Conservation (phyloP, 495 filamentous ascomycete species). For the Podospora bellae-mahoneyi region DNA sequence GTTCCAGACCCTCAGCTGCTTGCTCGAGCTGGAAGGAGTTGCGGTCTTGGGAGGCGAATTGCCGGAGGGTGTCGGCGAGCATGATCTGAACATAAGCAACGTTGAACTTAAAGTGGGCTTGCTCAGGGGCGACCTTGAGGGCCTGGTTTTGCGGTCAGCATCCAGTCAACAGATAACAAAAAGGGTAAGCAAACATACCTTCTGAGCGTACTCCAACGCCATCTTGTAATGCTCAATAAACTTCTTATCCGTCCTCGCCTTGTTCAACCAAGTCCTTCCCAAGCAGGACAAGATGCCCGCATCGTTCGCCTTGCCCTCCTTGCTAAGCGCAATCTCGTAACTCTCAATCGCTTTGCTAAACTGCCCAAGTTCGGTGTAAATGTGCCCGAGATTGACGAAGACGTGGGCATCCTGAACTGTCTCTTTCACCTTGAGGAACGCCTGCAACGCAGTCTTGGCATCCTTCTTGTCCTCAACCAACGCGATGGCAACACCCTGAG, state of each 20-base stretch:
- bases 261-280: slow-evolving; percentile 87
- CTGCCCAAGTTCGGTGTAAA: slow-evolving; percentile 83
- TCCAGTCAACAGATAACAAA: not conserved
- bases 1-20: slow-evolving; percentile 79
- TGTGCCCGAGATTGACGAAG: slow-evolving; percentile 87
- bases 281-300: slow-evolving; percentile 83
- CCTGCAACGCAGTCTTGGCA: slow-evolving; percentile 69
- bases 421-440: slow-evolving; percentile 84
- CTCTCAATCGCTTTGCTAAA: slow-evolving; percentile 86
- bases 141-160: slow-evolving; percentile 50
- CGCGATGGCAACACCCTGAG: slow-evolving; percentile 92
- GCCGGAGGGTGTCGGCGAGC: slow-evolving; percentile 76
- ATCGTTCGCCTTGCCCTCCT: slow-evolving; percentile 72
- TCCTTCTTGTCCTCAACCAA: slow-evolving; percentile 92
- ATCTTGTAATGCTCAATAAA: slow-evolving; percentile 76
- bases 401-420: slow-evolving; percentile 83
- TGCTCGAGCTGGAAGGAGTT: slow-evolving; percentile 73
- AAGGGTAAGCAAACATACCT: slow-evolving; percentile 40
- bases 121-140: slow-evolving; percentile 70
- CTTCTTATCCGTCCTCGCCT: slow-evolving; percentile 73
- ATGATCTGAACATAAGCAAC: slow-evolving; percentile 96
- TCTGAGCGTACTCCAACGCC: slow-evolving; percentile 81
- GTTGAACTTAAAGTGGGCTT: slow-evolving; percentile 92
- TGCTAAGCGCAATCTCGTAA: slow-evolving; percentile 85
- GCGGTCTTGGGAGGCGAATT: slow-evolving; percentile 67